phyloP scores from a whole-genome alignment of 2,329 filamentous ascomycete genomes.

The Aureobasidium leucospermi region DNA sequence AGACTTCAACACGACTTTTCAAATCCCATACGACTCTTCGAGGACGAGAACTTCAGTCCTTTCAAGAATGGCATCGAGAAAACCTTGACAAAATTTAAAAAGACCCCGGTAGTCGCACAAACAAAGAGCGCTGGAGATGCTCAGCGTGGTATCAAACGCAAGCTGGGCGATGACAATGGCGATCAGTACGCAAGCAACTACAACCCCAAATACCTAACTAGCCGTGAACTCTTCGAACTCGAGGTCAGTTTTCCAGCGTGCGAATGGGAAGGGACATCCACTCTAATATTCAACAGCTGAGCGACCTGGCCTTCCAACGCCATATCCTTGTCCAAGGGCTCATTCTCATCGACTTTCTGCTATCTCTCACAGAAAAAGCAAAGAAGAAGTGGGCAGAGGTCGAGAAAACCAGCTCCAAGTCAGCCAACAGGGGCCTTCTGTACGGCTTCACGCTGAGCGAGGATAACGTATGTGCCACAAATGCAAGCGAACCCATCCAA shows the following conservation, averaged over 20 bases:
- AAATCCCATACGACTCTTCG: conserved; percentile 74
- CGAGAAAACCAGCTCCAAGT: conserved; percentile 30
- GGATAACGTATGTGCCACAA: conserved; percentile 44
- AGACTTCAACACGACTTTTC: conserved; percentile 86
- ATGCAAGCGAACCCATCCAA: neutral
- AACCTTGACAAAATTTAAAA: conserved; percentile 69
- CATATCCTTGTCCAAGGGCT: conserved; percentile 93
- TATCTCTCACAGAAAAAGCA: conserved; percentile 76
- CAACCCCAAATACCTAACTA: conserved; percentile 98
- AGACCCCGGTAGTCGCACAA: conserved; percentile 59
- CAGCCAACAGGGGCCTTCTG: conserved; percentile 76
- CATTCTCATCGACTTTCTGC: conserved; percentile 87
- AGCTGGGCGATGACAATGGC: conserved; percentile 44
- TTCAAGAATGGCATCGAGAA: conserved; percentile 58
- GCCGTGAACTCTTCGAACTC: conserved; percentile 87
- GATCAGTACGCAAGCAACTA: conserved; percentile 63
- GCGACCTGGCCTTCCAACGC: conserved; percentile 86
- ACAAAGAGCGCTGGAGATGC: conserved; percentile 57
- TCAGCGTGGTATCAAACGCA: conserved; percentile 63
- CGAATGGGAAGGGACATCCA: neutral
- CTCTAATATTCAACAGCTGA: conserved; percentile 52
- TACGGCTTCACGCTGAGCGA: conserved; percentile 71
- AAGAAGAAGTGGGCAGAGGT: conserved; percentile 70
- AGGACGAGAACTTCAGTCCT: conserved; percentile 52
- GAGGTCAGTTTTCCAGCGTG: conserved; percentile 54